Percentiles rank a stretch among this genome's conserved stretches.
Evolutionary conservation across 1,284 basidiomycete genomes (phyloP).

Genomic region (Trametes sp.): DNA sequence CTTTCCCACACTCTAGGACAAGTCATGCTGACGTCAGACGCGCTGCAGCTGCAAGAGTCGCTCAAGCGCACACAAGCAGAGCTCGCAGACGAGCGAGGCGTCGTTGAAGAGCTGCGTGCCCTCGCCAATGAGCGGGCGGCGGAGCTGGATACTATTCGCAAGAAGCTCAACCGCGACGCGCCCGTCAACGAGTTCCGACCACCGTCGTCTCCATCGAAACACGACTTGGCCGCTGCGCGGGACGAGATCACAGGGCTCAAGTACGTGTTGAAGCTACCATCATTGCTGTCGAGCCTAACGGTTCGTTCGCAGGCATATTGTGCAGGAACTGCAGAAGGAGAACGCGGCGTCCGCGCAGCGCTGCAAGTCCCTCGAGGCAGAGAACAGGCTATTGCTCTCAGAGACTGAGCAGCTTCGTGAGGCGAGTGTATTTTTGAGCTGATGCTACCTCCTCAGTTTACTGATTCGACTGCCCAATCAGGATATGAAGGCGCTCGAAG

Average conservation of each 20-base stretch:
- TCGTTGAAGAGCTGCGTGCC: conserved; percentile 48
- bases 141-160: conserved; percentile 65
- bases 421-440: conserved; percentile 46
- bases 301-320: conserved; percentile 70
- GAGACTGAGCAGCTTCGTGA: conserved; percentile 82
- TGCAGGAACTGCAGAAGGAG: conserved; percentile 88
- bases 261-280: conserved; percentile 47
- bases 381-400: conserved; percentile 77
- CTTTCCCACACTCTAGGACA: not conserved
- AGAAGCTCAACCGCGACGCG: conserved; percentile 64
- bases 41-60: conserved; percentile 42
- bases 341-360: conserved; percentile 68
- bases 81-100: conserved; percentile 46
- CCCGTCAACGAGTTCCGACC: conserved; percentile 48
- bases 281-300: too few species aligned
- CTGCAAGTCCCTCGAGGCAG: conserved; percentile 76
- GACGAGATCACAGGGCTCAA: conserved; percentile 83
- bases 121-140: conserved; percentile 54
- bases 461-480: conserved; percentile 38
- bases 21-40: not conserved
- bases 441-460: not conserved
- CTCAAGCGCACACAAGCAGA: conserved; percentile 45
- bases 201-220: conserved; percentile 51
- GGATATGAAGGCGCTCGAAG: conserved; percentile 78
- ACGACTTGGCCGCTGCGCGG: conserved; percentile 56